Conservation (phyloP, 2,329 filamentous ascomycete species). For the Trematosphaeria pertusa region DNA sequence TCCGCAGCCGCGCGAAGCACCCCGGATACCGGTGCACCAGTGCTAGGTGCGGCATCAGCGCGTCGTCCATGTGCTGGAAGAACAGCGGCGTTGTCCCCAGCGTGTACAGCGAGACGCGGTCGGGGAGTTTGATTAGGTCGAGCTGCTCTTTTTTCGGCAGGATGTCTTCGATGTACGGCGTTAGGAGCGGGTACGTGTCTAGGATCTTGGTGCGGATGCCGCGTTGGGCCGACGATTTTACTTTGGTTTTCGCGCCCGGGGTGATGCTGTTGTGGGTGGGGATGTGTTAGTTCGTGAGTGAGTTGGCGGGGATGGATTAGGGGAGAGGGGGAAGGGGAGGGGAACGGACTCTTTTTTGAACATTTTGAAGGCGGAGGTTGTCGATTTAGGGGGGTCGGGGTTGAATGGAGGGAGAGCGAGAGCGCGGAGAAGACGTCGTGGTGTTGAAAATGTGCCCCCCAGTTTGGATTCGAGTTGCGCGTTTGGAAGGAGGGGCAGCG, state of each 20-base stretch:
- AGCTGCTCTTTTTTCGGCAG: conserved; percentile 94
- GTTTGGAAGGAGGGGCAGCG: too few relatives aligned
- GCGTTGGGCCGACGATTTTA: conserved; percentile 95
- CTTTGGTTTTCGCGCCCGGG: conserved; percentile 85
- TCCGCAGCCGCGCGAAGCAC: conserved; percentile 82
- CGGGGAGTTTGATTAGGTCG: conserved; percentile 89
- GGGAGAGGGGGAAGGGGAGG: neutral
- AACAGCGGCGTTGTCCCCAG: conserved; percentile 81
- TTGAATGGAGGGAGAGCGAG: too few relatives aligned
- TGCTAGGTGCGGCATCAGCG: conserved; percentile 84
- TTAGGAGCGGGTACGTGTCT: conserved; percentile 83
- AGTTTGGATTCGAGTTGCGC: too few relatives aligned
- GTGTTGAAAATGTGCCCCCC: too few relatives aligned
- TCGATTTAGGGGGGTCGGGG: too few relatives aligned
- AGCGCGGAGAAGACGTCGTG: too few relatives aligned
- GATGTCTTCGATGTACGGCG: conserved; percentile 89
- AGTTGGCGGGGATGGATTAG: conserved; percentile 3
- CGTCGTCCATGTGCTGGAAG: conserved; percentile 82
- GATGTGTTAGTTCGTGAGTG: neutral
- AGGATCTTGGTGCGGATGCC: conserved; percentile 82
- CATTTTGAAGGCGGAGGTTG: conserved; percentile 24
- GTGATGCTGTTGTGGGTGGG: conserved; percentile 64
- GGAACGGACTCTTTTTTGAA: conserved; percentile 45
- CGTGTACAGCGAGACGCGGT: conserved; percentile 87
- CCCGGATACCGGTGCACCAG: conserved; percentile 90